phyloP scores from a whole-genome alignment of 495 filamentous ascomycete genomes.

The Daldinia childiae region DNA sequence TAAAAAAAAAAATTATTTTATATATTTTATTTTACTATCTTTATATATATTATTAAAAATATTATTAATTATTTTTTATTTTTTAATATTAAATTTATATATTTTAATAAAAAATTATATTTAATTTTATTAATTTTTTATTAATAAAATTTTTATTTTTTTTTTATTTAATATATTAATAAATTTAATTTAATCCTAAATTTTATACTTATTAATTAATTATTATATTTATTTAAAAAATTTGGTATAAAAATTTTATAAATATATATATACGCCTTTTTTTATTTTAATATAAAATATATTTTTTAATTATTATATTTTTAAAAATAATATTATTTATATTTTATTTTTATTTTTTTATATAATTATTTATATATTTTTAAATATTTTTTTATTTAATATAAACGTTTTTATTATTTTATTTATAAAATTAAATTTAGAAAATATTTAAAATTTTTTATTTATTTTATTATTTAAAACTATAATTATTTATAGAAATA shows the following conservation, averaged over 20 bases:
- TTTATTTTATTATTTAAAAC: too few relatives aligned
- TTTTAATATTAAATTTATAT: neutral
- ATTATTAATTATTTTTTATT: neutral
- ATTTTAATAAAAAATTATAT: neutral
- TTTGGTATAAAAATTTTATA: neutral
- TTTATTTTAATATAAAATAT: too few relatives aligned
- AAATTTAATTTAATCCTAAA: neutral
- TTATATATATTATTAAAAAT: neutral
- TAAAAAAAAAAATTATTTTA: neutral
- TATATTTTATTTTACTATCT: neutral
- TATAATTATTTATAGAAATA: too few relatives aligned
- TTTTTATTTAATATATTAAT: neutral
- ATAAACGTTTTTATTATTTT: too few relatives aligned
- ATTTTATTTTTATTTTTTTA: too few relatives aligned
- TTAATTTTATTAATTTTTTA: neutral
- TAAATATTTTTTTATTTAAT: too few relatives aligned
- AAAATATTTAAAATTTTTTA: too few relatives aligned
- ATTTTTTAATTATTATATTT: too few relatives aligned
- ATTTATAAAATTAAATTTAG: too few relatives aligned
- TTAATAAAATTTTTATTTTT: neutral
- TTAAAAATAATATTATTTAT: too few relatives aligned
- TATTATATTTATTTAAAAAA: neutral
- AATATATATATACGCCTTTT: too few relatives aligned
- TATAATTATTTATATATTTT: too few relatives aligned
- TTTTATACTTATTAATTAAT: neutral